Evolutionary conservation across 2,329 filamentous ascomycete species (phyloP).

Genomic region (Trichoderma aggressivum): DNA sequence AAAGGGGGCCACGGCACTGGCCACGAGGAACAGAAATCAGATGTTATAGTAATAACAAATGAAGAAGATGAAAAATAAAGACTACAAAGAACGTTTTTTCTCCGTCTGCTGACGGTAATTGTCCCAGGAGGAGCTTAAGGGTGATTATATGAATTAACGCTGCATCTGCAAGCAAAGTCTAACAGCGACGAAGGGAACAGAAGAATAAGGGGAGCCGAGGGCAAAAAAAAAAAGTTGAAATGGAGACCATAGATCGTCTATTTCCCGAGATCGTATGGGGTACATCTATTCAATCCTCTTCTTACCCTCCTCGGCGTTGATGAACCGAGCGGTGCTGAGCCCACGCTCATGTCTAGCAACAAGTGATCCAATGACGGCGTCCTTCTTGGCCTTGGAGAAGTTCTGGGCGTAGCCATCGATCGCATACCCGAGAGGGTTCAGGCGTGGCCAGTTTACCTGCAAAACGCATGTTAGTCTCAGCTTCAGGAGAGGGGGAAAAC

Average conservation of each 20-base stretch:
- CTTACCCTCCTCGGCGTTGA: conserved; percentile 93
- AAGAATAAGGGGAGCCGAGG: conserved; percentile 17
- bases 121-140: not conserved
- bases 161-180: conserved; percentile 15
- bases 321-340: conserved; percentile 74
- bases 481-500: not conserved
- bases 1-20: not conserved
- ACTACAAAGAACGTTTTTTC: not conserved
- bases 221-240: not conserved
- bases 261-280: not conserved
- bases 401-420: conserved; percentile 87
- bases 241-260: not conserved
- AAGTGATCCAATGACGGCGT: conserved; percentile 74
- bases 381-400: conserved; percentile 75
- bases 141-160: conserved; percentile 8
- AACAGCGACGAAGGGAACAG: conserved; percentile 19
- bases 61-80: not conserved
- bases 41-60: not conserved
- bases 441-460: conserved; percentile 96
- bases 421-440: conserved; percentile 84
- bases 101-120: not conserved
- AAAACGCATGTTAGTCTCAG: not conserved
- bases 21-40: not conserved
- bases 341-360: conserved; percentile 71
- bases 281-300: conserved; percentile 83